A percentile compares a stretch with the other conserved stretches of the same genome.
Evolutionary conservation across 108 stramenopile species (phyloP).

Genomic region (Craspedostauros australis): DNA sequence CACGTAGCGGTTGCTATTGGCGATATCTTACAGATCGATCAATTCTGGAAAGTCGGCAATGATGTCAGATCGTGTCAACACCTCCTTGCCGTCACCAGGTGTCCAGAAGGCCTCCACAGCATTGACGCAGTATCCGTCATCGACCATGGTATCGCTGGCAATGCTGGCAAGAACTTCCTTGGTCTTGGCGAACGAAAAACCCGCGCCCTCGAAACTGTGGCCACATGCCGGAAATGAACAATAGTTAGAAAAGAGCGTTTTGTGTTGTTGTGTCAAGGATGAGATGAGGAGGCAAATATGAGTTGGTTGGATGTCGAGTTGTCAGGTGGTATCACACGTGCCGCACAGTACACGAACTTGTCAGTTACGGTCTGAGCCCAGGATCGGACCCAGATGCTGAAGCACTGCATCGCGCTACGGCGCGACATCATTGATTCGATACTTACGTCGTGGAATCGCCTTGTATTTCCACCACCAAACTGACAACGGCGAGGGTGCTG

Average conservation of each 20-base stretch:
- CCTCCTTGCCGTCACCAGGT: constrained; percentile 61
- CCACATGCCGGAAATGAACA: not conserved
- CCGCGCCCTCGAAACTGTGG: constrained; percentile 48
- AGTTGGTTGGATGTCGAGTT: too few relatives aligned
- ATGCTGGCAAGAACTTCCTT: constrained; percentile 72
- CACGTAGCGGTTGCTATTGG: too few relatives aligned
- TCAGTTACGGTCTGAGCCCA: too few relatives aligned
- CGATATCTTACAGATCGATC: constrained; percentile 71
- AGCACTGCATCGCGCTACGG: too few relatives aligned
- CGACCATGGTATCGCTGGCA: constrained; percentile 67
- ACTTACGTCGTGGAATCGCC: constrained; percentile 70
- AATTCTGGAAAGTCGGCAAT: constrained; percentile 79
- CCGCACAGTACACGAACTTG: too few relatives aligned
- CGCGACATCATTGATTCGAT: too few relatives aligned
- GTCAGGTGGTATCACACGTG: too few relatives aligned
- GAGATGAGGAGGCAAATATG: too few relatives aligned
- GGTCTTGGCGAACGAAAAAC: constrained; percentile 54
- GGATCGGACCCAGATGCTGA: too few relatives aligned
- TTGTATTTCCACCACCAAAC: constrained; percentile 71
- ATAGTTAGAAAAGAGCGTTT: too few relatives aligned
- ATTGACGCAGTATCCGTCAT: constrained; percentile 75
- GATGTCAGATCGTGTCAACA: constrained; percentile 56
- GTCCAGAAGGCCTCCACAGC: constrained; percentile 85
- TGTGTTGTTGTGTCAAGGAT: too few relatives aligned
- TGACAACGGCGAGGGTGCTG: constrained; percentile 66